These are phyloP conservation scores for Huntiella omanensis DNA, from an alignment of 2,329 filamentous ascomycete species.

Conservation along the genomic window DNA sequence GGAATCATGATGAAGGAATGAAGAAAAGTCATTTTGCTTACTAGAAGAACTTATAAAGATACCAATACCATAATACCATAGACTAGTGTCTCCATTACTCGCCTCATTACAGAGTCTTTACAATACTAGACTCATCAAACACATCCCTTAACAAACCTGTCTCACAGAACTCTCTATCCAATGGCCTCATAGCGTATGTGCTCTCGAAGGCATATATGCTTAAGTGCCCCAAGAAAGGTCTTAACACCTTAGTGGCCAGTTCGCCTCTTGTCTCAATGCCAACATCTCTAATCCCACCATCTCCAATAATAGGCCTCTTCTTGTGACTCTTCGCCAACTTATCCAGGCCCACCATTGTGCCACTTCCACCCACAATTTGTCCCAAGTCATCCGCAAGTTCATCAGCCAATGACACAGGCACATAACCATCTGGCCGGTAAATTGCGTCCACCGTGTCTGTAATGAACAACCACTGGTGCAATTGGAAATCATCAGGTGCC, in stretches of 20 bases:
- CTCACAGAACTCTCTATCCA: constrained; percentile 47
- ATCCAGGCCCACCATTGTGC: background rate
- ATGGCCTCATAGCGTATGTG: constrained; percentile 62
- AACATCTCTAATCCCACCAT: constrained; percentile 35
- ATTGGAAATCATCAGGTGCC: constrained; percentile 86
- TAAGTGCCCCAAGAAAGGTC: constrained; percentile 77
- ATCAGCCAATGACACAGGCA: constrained; percentile 61
- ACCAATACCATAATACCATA: background rate
- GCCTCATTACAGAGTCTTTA: constrained; percentile 32
- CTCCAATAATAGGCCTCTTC: constrained; percentile 31
- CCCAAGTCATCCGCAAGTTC: constrained; percentile 64
- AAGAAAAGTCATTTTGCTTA: no score
- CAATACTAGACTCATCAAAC: constrained; percentile 58
- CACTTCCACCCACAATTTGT: constrained; percentile 20
- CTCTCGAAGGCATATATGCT: constrained; percentile 90
- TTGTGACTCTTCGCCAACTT: constrained; percentile 10
- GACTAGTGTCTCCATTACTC: background rate
- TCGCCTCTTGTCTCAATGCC: constrained; percentile 42
- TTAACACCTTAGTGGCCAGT: constrained; percentile 57
- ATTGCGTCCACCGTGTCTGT: constrained; percentile 94
- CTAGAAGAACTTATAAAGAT: no score
- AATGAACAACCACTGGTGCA: constrained; percentile 96
- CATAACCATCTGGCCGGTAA: constrained; percentile 53
- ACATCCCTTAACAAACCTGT: constrained; percentile 50
- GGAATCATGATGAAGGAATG: no score